Evolutionary conservation across 495 filamentous ascomycete genomes (phyloP), one percentile per base, ranked within the genome.

Genomic region (Talaromyces trachyspermus): DNA sequence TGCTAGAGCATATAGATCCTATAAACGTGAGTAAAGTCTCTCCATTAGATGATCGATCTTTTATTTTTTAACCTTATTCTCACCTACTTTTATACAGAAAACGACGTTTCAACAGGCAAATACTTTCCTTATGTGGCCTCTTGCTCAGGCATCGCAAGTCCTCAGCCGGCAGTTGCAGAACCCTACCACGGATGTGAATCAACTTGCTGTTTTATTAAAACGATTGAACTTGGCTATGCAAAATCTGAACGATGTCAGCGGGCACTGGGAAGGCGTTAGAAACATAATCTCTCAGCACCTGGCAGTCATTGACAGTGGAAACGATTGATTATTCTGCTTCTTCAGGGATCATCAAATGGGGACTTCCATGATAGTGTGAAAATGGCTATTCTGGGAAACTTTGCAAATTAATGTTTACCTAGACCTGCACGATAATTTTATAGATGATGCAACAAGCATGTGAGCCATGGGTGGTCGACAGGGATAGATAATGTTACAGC

Each of bases 241-340:
- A 14, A 15, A 41, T 19, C 20, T 41, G 19, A 41, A 41, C 7
- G 38, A 41, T 41, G 38, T 19, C 12, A 19, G 15, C 15, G 38
- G 38, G 22, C 15, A 41, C 20, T 41, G 38, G 38, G 38, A 41
- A n/a, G n/a, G n/a, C n/a, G n/a, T n/a, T n/a, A n/a, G n/a, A n/a
- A n/a, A n/a, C n/a, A n/a, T n/a, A n/a, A n/a, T n/a, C n/a, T n/a
- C n/a, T n/a, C n/a, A n/a, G n/a, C n/a, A n/a, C n/a, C n/a, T n/a
- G n/a, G n/a, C n/a, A n/a, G n/a, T n/a, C n/a, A n/a, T n/a, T n/a
- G n/a, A n/a, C n/a, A n/a, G n/a, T n/a, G n/a, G n/a, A n/a, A n/a
- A n/a, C n/a, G n/a, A n/a, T n/a, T n/a, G n/a, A n/a, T n/a, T n/a
- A n/a, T n/a, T n/a, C n/a, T n/a, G n/a, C n/a, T n/a, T n/a, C n/a